phyloP scores from a whole-genome alignment of 306 rosid species.

The Quercus bicolor region DNA sequence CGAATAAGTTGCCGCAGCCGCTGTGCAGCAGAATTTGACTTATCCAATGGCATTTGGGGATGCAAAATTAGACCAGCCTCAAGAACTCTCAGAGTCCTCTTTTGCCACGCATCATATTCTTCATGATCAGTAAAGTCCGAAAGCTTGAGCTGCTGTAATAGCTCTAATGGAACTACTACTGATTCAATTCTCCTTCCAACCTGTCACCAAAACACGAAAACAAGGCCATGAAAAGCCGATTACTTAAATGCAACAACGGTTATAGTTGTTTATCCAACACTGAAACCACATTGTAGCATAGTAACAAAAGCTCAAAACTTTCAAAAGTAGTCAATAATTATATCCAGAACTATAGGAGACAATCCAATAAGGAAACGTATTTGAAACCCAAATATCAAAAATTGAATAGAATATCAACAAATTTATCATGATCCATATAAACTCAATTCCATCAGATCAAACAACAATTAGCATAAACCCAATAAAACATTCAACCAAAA shows the following conservation, averaged over 20 bases:
- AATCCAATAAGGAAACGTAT: background rate
- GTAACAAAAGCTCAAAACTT: background rate
- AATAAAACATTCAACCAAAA: constrained; percentile 11
- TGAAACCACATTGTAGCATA: background rate
- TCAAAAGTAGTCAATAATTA: background rate
- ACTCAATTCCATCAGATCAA: constrained; percentile 23
- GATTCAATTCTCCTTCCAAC: constrained; percentile 94
- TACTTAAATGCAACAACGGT: no score
- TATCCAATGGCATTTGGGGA: constrained; percentile 73
- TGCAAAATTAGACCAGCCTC: constrained; percentile 93
- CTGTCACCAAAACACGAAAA: constrained; percentile 40
- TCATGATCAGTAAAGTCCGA: constrained; percentile 82
- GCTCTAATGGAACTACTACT: constrained; percentile 90
- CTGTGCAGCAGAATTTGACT: constrained; percentile 66
- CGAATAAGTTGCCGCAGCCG: constrained; percentile 71
- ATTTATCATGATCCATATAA: no score
- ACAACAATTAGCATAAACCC: background rate
- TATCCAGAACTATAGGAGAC: background rate
- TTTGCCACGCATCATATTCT: constrained; percentile 83
- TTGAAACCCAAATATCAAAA: no score
- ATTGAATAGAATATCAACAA: no score
- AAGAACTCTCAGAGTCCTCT: constrained; percentile 78
- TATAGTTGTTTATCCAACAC: background rate
- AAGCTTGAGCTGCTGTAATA: constrained; percentile 88
- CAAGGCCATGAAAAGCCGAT: background rate